These are phyloP conservation scores for Serendipita indica DNA, from an alignment of 768 basidiomycete genomes.

Conservation along the genomic window DNA sequence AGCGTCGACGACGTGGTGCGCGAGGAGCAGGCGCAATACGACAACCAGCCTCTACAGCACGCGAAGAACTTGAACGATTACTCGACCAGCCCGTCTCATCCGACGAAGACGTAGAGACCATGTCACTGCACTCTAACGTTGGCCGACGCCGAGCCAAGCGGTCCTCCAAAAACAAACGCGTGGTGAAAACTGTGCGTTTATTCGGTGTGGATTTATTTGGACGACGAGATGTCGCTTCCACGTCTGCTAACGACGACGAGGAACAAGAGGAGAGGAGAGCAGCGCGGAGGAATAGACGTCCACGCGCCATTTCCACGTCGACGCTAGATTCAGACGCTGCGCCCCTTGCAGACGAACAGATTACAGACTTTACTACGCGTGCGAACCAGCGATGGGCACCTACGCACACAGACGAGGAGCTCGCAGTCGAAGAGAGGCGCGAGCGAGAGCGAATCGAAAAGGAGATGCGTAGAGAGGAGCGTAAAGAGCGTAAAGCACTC, in stretches of 20 bases:
- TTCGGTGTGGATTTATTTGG: slow-evolving; percentile 60
- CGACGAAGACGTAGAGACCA: slow-evolving; percentile 42
- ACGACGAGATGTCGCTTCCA: slow-evolving; percentile 32
- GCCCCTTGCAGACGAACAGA: slow-evolving; percentile 41
- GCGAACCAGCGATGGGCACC: slow-evolving; percentile 21
- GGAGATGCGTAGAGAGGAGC: slow-evolving; percentile 29
- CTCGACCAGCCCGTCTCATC: slow-evolving; percentile 29
- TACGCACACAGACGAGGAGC: slow-evolving; percentile 22
- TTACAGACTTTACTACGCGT: slow-evolving; percentile 34
- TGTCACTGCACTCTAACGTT: slow-evolving; percentile 53
- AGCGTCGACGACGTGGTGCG: slow-evolving; percentile 25
- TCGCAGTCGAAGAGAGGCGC: slow-evolving; percentile 26
- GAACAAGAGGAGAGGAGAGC: slow-evolving; percentile 18
- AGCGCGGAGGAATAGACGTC: slow-evolving; percentile 8
- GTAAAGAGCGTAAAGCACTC: slow-evolving; percentile 33
- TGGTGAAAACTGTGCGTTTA: slow-evolving; percentile 21
- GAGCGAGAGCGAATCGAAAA: slow-evolving; percentile 25
- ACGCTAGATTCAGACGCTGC: slow-evolving; percentile 62
- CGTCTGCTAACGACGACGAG: slow-evolving; percentile 43
- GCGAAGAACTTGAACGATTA: slow-evolving; percentile 36
- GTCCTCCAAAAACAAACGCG: slow-evolving; percentile 29
- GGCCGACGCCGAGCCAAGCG: slow-evolving; percentile 24
- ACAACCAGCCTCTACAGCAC: slow-evolving; percentile 19
- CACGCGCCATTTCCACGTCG: slow-evolving; percentile 20
- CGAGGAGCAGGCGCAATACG: slow-evolving; percentile 14